Evolutionary conservation across 495 filamentous ascomycete species (phyloP).

Genomic region (Venustampulla echinocandica): DNA sequence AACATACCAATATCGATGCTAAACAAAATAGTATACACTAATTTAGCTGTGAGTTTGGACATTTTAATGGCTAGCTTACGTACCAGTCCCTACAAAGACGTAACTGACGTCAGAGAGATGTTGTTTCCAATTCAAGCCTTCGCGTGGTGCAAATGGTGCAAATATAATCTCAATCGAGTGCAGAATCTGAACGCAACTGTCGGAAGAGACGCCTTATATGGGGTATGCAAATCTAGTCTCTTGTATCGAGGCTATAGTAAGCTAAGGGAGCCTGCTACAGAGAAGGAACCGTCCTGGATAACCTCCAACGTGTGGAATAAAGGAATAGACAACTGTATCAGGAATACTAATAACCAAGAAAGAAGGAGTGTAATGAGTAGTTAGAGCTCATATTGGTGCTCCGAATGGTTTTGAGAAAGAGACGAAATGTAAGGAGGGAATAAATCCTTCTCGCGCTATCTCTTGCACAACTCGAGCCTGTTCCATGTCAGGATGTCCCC

Average conservation of each 20-base stretch:
- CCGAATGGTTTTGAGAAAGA: slow-evolving; percentile 60
- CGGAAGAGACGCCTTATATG: slow-evolving; percentile 59
- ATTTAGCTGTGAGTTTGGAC: background rate
- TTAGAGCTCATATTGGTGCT: slow-evolving; percentile 56
- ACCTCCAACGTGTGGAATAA: slow-evolving; percentile 64
- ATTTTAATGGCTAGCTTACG: background rate
- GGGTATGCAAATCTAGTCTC: slow-evolving; percentile 52
- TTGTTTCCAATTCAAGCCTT: background rate
- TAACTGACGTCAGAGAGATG: background rate
- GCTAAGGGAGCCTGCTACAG: slow-evolving; percentile 50
- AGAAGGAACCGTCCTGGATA: slow-evolving; percentile 58
- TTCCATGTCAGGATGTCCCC: background rate
- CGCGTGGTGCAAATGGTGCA: background rate
- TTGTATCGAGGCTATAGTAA: slow-evolving; percentile 53
- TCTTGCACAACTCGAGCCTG: slow-evolving; percentile 53
- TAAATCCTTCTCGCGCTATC: slow-evolving; percentile 45
- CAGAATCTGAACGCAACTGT: slow-evolving; percentile 24
- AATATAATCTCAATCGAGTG: background rate
- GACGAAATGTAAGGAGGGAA: slow-evolving; percentile 54
- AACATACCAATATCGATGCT: background rate
- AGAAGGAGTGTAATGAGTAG: slow-evolving; percentile 61
- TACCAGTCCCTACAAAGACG: background rate
- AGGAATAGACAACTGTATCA: slow-evolving; percentile 59
- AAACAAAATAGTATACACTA: background rate
- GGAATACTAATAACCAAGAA: slow-evolving; percentile 56